Percentiles rank a stretch among this genome's conserved stretches.
These are phyloP conservation scores for Gyrodon lividus DNA, from an alignment of 768 basidiomycete species.

Conservation along the genomic window DNA sequence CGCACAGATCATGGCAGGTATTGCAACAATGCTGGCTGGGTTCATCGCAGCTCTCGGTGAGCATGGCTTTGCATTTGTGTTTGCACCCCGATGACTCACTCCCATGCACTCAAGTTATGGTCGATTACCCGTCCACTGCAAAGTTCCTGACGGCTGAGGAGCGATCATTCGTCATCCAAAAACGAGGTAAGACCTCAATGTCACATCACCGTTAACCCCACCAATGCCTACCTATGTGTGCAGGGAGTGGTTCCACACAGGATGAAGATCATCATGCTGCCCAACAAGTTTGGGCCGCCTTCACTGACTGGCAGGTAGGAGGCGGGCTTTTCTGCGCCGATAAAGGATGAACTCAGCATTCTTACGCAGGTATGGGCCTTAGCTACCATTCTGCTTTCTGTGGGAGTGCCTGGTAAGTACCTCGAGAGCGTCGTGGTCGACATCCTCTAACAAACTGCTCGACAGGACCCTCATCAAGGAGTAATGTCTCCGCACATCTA, in stretches of 20 bases:
- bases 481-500: constrained; percentile 22
- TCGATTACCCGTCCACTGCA: constrained; percentile 61
- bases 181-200: constrained; percentile 43
- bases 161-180: constrained; percentile 51
- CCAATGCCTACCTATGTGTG: constrained; percentile 42
- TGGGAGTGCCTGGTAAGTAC: constrained; percentile 56
- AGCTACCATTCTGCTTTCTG: constrained; percentile 53
- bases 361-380: neutral
- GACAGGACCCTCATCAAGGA: constrained; percentile 57
- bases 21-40: constrained; percentile 57
- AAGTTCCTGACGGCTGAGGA: constrained; percentile 62
- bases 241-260: constrained; percentile 47
- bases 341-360: neutral
- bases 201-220: neutral
- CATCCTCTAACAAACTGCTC: neutral
- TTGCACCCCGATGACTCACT: neutral
- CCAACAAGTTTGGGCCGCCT: constrained; percentile 51
- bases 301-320: constrained; percentile 63
- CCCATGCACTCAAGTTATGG: constrained; percentile 41
- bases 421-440: neutral
- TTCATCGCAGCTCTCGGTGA: constrained; percentile 50
- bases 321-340: constrained; percentile 7
- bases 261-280: constrained; percentile 62
- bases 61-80: neutral
- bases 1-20: constrained; percentile 36